These are phyloP conservation scores for Jamesozyma piceae DNA, from an alignment of 805 yeast species.

Conservation along the genomic window DNA sequence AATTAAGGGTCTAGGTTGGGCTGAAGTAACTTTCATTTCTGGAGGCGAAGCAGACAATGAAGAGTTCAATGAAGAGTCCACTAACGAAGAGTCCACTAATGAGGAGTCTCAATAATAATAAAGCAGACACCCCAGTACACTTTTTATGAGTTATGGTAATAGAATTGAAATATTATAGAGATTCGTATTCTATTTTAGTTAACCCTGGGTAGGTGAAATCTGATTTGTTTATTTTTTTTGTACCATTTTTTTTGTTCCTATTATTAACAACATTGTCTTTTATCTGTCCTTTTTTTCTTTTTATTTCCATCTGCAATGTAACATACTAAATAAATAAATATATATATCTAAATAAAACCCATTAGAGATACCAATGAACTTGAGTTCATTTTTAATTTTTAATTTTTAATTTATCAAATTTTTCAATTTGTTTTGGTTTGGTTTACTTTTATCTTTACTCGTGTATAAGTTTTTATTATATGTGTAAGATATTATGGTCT, in stretches of 20 bases:
- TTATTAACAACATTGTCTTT: too few relatives aligned
- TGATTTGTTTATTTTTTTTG: too few relatives aligned
- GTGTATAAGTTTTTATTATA: too few relatives aligned
- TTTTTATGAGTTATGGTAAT: too few relatives aligned
- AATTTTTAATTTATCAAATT: too few relatives aligned
- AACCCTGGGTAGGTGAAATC: too few relatives aligned
- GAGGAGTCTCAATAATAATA: not conserved
- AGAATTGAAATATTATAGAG: not conserved
- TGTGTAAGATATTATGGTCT: too few relatives aligned
- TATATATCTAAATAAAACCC: not conserved
- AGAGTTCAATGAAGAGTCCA: conserved; percentile 1
- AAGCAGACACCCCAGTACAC: too few relatives aligned
- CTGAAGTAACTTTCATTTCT: conserved; percentile 29
- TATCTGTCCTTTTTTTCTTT: not conserved
- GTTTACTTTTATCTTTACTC: too few relatives aligned
- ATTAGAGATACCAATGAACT: not conserved
- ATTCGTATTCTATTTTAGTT: too few relatives aligned
- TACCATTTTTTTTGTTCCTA: too few relatives aligned
- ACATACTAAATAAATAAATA: too few relatives aligned
- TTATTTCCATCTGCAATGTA: not conserved
- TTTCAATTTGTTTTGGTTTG: conserved; percentile 51
- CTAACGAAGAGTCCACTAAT: not conserved
- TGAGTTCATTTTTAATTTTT: not conserved
- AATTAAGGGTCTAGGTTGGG: conserved; percentile 26
- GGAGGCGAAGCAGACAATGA: conserved; percentile 18